These are phyloP conservation scores for Orbilia javanica DNA, from an alignment of 2,329 filamentous ascomycete species.

Conservation along the genomic window DNA sequence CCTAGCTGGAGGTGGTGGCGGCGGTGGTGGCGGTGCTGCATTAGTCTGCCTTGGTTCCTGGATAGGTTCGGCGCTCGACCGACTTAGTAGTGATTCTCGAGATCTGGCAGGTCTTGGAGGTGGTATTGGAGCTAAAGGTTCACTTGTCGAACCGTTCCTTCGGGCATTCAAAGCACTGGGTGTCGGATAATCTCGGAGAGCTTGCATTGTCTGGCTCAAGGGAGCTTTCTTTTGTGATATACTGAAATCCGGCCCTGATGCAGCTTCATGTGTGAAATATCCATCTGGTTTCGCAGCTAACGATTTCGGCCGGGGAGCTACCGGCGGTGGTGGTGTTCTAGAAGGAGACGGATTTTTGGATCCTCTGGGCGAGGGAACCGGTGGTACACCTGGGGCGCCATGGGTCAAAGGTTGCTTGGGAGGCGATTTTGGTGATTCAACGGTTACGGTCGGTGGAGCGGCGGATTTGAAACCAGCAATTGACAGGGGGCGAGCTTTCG, in stretches of 20 bases:
- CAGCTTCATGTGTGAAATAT: slow-evolving; percentile 37
- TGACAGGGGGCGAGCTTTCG: slow-evolving; percentile 46
- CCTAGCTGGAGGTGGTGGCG: slow-evolving; percentile 59
- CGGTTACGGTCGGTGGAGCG: slow-evolving; percentile 59
- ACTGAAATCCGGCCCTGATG: slow-evolving; percentile 43
- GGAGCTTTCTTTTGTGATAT: slow-evolving; percentile 54
- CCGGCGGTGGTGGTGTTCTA: slow-evolving; percentile 60
- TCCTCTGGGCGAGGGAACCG: slow-evolving; percentile 44
- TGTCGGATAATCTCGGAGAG: slow-evolving; percentile 54
- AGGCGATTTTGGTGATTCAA: slow-evolving; percentile 61
- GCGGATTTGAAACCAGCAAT: slow-evolving; percentile 46
- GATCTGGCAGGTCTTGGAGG: slow-evolving; percentile 53
- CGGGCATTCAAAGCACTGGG: slow-evolving; percentile 45
- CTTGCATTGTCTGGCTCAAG: slow-evolving; percentile 56
- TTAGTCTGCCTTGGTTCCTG: slow-evolving; percentile 25
- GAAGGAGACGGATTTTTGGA: slow-evolving; percentile 52
- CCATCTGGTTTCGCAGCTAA: slow-evolving; percentile 52
- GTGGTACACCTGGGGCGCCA: slow-evolving; percentile 18
- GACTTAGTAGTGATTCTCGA: slow-evolving; percentile 39
- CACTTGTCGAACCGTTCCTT: slow-evolving; percentile 35
- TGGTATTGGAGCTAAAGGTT: slow-evolving; percentile 44
- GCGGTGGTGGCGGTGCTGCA: slow-evolving; percentile 60
- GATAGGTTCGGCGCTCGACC: slow-evolving; percentile 30
- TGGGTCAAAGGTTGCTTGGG: slow-evolving; percentile 49
- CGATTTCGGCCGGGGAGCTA: slow-evolving; percentile 53